Conservation (phyloP, 73 alveolate species). For the Paramecium tetraurelia region DNA sequence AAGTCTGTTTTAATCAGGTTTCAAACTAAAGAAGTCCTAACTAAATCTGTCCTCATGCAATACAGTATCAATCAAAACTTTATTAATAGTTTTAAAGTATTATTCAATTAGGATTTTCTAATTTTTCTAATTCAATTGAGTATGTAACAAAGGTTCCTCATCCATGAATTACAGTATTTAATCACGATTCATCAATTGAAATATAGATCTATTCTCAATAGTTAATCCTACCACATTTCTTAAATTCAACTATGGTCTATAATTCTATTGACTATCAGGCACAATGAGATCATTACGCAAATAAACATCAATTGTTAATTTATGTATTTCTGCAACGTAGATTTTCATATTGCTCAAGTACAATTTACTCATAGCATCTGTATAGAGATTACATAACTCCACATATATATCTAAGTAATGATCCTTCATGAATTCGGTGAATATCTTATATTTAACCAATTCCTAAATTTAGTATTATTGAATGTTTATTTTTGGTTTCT, state of each 20-base stretch:
- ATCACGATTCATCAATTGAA: conserved; percentile 57
- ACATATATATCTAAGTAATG: conserved; percentile 60
- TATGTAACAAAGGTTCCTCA: conserved; percentile 36
- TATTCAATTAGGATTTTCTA: conserved; percentile 36
- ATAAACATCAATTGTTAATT: conserved; percentile 50
- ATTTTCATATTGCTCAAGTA: background rate
- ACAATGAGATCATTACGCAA: conserved; percentile 34
- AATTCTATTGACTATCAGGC: conserved; percentile 31
- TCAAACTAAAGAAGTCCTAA: conserved; percentile 49
- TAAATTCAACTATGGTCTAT: conserved; percentile 12
- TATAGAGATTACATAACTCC: conserved; percentile 52
- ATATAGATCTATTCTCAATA: conserved; percentile 51
- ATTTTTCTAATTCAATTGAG: background rate
- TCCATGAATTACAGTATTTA: conserved; percentile 34
- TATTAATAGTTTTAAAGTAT: conserved; percentile 44
- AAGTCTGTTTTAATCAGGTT: conserved; percentile 41
- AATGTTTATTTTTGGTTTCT: conserved; percentile 47
- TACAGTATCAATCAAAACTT: conserved; percentile 24
- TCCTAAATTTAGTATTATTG: background rate
- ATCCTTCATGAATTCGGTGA: conserved; percentile 59
- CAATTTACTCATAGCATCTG: conserved; percentile 53
- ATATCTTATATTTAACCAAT: conserved; percentile 33
- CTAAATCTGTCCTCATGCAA: conserved; percentile 48
- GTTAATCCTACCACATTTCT: conserved; percentile 44
- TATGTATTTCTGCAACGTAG: conserved; percentile 51